These are phyloP conservation scores for Salix udensis DNA, from an alignment of 345 rosid genomes.

Conservation along the genomic window DNA sequence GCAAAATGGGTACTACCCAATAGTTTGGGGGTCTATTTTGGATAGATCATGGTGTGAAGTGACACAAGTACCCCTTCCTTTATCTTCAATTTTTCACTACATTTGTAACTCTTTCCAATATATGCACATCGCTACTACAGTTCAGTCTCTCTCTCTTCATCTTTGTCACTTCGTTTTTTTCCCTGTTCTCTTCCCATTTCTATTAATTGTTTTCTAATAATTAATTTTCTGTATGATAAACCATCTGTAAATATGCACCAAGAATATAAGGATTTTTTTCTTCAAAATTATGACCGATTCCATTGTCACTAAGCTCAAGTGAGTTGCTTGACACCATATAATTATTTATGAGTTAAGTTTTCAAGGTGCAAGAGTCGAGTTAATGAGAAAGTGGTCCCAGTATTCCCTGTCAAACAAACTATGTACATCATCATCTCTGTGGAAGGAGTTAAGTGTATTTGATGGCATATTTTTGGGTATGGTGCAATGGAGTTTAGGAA, in stretches of 20 bases:
- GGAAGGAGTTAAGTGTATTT: neutral
- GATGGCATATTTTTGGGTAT: too few species aligned
- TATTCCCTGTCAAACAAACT: neutral
- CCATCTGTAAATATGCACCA: neutral
- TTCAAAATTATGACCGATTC: neutral
- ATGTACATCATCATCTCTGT: neutral
- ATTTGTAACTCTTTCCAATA: neutral
- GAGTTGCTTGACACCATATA: neutral
- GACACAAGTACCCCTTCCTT: constrained; percentile 11
- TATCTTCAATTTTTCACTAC: neutral
- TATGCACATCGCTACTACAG: neutral
- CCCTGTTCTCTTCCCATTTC: neutral
- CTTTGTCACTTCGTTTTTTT: neutral
- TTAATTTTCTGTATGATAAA: neutral
- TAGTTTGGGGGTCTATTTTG: neutral
- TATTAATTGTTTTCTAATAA: too few species aligned
- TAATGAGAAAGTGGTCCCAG: neutral
- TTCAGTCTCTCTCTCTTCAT: too few species aligned
- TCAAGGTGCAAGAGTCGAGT: neutral
- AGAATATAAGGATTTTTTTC: neutral
- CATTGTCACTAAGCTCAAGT: neutral
- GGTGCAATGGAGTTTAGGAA: too few species aligned
- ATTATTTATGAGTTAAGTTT: neutral
- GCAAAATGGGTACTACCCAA: neutral
- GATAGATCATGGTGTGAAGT: neutral